phyloP scores from a whole-genome alignment of 2,329 filamentous ascomycete genomes.

The Geosmithia putterillii region DNA sequence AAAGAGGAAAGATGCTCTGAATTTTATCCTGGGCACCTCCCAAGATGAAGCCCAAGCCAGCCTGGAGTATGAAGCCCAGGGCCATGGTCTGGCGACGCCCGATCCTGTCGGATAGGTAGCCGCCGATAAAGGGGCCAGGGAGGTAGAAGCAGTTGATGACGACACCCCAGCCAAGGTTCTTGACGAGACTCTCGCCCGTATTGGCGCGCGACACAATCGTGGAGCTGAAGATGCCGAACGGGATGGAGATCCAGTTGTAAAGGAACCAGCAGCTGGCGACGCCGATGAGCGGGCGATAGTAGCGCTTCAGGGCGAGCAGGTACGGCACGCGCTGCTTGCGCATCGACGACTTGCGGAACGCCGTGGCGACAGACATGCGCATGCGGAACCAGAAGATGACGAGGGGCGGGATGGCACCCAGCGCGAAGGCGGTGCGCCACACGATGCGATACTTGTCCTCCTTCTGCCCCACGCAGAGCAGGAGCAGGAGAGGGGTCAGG shows the following conservation, averaged over 20 bases:
- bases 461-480: constrained; percentile 32
- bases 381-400: constrained; percentile 40
- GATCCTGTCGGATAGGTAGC: constrained; percentile 33
- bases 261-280: constrained; percentile 36
- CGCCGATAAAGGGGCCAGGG: constrained; percentile 33
- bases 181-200: constrained; percentile 23
- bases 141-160: constrained; percentile 39
- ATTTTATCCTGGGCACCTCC: constrained; percentile 32
- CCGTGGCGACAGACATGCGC: constrained; percentile 36
- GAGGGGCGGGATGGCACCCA: constrained; percentile 35
- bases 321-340: constrained; percentile 32
- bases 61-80: constrained; percentile 31
- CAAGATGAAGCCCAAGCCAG: constrained; percentile 33
- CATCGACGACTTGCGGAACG: constrained; percentile 32
- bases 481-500: constrained; percentile 34
- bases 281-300: constrained; percentile 36
- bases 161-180: constrained; percentile 29
- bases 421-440: constrained; percentile 36
- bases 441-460: constrained; percentile 28
- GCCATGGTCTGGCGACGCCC: constrained; percentile 37
- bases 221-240: constrained; percentile 41
- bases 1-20: constrained; percentile 32
- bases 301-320: constrained; percentile 29
- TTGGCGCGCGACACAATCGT: constrained; percentile 34
- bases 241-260: constrained; percentile 42